phyloP scores from a whole-genome alignment of 2,329 filamentous ascomycete genomes.

The Alternaria angustiovoidea region DNA sequence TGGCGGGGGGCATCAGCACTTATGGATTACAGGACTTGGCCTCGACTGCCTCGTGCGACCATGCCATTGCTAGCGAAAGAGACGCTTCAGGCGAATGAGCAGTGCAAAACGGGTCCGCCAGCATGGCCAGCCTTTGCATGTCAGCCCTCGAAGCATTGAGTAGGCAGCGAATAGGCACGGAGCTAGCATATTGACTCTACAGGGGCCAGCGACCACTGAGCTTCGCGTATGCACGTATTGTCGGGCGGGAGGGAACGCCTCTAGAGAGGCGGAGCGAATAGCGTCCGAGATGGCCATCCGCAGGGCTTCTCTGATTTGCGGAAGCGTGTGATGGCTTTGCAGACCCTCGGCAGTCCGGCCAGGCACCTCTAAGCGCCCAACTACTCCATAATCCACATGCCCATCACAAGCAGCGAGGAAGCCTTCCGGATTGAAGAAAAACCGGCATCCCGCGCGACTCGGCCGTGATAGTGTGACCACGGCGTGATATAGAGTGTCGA shows the following conservation, averaged over 20 bases:
- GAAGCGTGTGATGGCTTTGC: constrained; percentile 36
- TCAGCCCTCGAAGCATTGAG: constrained; percentile 36
- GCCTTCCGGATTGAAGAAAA: constrained; percentile 1
- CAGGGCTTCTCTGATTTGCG: constrained; percentile 28
- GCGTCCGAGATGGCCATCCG: constrained; percentile 24
- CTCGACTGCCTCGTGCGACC: constrained; percentile 31
- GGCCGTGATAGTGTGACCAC: constrained; percentile 39
- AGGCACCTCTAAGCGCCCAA: constrained; percentile 43
- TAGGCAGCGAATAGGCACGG: constrained; percentile 38
- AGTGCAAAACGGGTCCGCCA: constrained; percentile 26
- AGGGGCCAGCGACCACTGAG: constrained; percentile 43
- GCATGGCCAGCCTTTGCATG: constrained; percentile 39
- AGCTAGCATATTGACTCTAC: constrained; percentile 39
- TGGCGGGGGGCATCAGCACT: constrained; percentile 40
- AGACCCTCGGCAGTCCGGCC: constrained; percentile 23
- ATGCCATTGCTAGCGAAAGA: constrained; percentile 25
- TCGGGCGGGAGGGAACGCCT: constrained; percentile 36
- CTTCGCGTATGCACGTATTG: constrained; percentile 29
- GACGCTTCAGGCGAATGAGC: constrained; percentile 25
- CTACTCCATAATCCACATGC: constrained; percentile 25
- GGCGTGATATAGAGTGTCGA: constrained; percentile 31
- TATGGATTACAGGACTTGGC: constrained; percentile 30
- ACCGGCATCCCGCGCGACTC: constrained; percentile 24
- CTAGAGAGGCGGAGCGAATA: constrained; percentile 33
- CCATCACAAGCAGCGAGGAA: constrained; percentile 12